phyloP scores from a whole-genome alignment of 441 rosid genomes.

The Hura crepitans region DNA sequence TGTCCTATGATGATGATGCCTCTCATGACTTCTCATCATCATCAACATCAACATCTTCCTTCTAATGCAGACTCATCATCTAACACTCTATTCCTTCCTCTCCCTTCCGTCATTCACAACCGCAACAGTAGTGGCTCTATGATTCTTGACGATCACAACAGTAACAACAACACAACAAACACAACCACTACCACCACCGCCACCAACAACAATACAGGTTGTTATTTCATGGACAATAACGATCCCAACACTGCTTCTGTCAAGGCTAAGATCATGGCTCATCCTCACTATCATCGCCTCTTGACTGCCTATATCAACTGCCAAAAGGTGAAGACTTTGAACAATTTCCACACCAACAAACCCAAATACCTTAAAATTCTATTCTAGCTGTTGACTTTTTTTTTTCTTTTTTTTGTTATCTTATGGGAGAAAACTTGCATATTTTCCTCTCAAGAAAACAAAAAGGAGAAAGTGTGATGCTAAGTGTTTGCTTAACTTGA shows the following conservation, averaged over 20 bases:
- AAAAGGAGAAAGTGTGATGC: too few species aligned
- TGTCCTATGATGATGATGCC: slow-evolving; percentile 44
- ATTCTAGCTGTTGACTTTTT: background rate
- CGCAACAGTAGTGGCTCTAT: slow-evolving; percentile 29
- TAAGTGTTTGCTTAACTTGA: background rate
- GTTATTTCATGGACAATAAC: slow-evolving; percentile 50
- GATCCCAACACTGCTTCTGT: slow-evolving; percentile 34
- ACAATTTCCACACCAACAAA: background rate
- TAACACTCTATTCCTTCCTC: slow-evolving; percentile 49
- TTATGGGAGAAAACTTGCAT: too few species aligned
- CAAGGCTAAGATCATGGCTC: slow-evolving; percentile 89
- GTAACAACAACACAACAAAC: slow-evolving; percentile 23
- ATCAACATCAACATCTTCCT: slow-evolving; percentile 37
- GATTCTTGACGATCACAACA: slow-evolving; percentile 39
- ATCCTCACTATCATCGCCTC: slow-evolving; percentile 91
- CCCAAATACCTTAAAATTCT: background rate
- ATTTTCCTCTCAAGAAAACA: too few species aligned
- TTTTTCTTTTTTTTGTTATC: too few species aligned
- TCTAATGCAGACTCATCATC: slow-evolving; percentile 33
- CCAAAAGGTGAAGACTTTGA: slow-evolving; percentile 59
- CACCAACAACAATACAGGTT: slow-evolving; percentile 24
- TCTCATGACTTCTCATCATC: slow-evolving; percentile 46
- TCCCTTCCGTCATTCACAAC: slow-evolving; percentile 34
- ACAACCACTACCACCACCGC: too few species aligned
- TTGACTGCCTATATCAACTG: slow-evolving; percentile 79